Base-by-base conservation (phyloP, 176 grass and related monocot species). In the Chrysopogon serrulatus region DNA sequence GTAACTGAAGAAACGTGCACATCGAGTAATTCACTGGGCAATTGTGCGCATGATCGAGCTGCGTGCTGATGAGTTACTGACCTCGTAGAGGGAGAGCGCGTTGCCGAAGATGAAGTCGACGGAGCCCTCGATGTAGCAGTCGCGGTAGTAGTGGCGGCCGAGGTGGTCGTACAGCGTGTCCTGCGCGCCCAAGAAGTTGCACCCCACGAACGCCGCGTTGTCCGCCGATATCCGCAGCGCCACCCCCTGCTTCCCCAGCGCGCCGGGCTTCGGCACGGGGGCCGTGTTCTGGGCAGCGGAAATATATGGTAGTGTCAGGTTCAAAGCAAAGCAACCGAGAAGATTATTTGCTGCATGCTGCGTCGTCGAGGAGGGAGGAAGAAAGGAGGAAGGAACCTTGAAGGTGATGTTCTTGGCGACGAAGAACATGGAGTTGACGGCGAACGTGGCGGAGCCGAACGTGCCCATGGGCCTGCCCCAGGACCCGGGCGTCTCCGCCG, bases 21-120 rank as follows among this genome's bases (percentile, higher is more conserved):
- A 36, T 3, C 17, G 31, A 33, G 7, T 23, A 7, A 19, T 3
- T 9, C 17, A 19, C 28, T 24, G 54, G 23, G 18, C 23, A 27
- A 10, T 27, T 27, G n/a, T 26, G 10, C 15, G 65, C 15, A 34
- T 68, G 1, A n/a, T n/a, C n/a, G n/a, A 14, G 41, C 13, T 65
- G 31, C 27, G 9, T 43, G 48, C 18, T 60, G 12, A 0, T 24
- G 19, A 21, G 6, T 43, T 16, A 54, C 54, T 59, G 54, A 99
- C 96, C 96, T 96, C 93, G 47, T 78, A 99, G 21, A 99, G 90
- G 15, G 96, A 96, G 81, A 96, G 93, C 16, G 96, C 96, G 68
- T 99, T 94, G 63, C 93, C 96, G 81, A 99, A 96, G 65, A 99
- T 99, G 93, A 99, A 99, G 85, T 99, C 96, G 19, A 99, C 91